Evolutionary conservation across 139 green algal species (phyloP).

Genomic region (Chlorella sp.): DNA sequence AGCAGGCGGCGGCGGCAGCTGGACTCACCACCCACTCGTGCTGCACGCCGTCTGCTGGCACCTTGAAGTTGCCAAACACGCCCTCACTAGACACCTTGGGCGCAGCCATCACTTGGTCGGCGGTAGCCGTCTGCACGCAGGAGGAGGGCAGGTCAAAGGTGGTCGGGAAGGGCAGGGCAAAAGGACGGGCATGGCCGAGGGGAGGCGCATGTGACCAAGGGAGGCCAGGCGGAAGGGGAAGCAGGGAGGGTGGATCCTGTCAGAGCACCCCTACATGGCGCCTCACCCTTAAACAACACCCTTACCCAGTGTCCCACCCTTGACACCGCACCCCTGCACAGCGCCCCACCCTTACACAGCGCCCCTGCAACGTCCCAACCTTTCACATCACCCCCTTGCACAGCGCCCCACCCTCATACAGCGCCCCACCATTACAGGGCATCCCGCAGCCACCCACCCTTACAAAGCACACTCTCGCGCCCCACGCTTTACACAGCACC

Average conservation of each 20-base stretch:
- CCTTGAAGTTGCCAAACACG: slow-evolving; percentile 70
- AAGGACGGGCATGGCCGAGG: background rate
- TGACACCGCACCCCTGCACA: background rate
- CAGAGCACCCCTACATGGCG: no score
- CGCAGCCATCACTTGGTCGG: slow-evolving; percentile 45
- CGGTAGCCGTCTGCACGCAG: background rate
- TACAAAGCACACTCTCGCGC: no score
- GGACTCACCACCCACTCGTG: slow-evolving; percentile 63
- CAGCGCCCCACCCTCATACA: background rate
- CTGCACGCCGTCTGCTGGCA: slow-evolving; percentile 7
- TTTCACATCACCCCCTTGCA: no score
- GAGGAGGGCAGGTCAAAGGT: background rate
- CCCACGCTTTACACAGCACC: no score
- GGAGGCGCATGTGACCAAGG: background rate
- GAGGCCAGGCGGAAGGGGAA: background rate
- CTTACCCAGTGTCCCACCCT: no score
- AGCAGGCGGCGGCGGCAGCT: background rate
- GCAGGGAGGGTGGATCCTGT: no score
- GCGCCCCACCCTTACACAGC: background rate
- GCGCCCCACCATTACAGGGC: no score
- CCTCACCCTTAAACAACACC: no score
- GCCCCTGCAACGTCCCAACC: no score
- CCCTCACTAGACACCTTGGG: slow-evolving; percentile 60
- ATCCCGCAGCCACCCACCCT: no score
- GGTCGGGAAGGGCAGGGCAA: background rate